Evolutionary conservation across 192 early-diverging fungal genomes (phyloP).

Genomic region (Martensiomyces pterosporus): DNA sequence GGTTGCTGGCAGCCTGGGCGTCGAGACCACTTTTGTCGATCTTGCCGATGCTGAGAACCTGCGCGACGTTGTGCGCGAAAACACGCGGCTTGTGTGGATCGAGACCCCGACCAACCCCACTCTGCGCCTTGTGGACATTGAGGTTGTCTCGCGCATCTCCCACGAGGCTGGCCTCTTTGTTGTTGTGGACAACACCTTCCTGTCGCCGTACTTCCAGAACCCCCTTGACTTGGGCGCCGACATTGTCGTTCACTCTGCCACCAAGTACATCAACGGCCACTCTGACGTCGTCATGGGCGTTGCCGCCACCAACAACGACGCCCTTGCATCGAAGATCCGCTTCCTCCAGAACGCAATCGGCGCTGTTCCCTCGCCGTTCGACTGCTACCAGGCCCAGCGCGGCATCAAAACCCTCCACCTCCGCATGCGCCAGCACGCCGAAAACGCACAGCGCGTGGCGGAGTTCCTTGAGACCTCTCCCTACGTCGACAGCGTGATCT

Average conservation of each 20-base stretch:
- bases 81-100: constrained; percentile 81
- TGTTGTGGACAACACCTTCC: constrained; percentile 85
- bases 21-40: constrained; percentile 78
- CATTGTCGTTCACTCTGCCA: constrained; percentile 95
- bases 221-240: constrained; percentile 93
- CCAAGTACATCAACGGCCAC: constrained; percentile 99
- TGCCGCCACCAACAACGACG: constrained; percentile 74
- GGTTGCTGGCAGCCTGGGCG: constrained; percentile 63
- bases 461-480: constrained; percentile 65
- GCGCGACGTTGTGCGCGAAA: constrained; percentile 57
- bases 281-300: constrained; percentile 98
- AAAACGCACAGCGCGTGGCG: constrained; percentile 83
- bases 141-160: constrained; percentile 59
- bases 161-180: constrained; percentile 62
- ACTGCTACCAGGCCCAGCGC: constrained; percentile 92
- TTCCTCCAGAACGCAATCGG: constrained; percentile 99
- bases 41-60: constrained; percentile 64
- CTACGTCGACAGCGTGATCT: constrained; percentile 81
- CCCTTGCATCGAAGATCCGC: constrained; percentile 66
- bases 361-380: constrained; percentile 92
- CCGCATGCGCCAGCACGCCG: constrained; percentile 87
- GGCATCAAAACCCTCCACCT: constrained; percentile 95
- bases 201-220: constrained; percentile 85
- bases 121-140: constrained; percentile 75
- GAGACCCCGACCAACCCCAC: constrained; percentile 90